Evolutionary conservation across 345 rosid genomes (phyloP).

Genomic region (Arabidopsis arenosa): DNA sequence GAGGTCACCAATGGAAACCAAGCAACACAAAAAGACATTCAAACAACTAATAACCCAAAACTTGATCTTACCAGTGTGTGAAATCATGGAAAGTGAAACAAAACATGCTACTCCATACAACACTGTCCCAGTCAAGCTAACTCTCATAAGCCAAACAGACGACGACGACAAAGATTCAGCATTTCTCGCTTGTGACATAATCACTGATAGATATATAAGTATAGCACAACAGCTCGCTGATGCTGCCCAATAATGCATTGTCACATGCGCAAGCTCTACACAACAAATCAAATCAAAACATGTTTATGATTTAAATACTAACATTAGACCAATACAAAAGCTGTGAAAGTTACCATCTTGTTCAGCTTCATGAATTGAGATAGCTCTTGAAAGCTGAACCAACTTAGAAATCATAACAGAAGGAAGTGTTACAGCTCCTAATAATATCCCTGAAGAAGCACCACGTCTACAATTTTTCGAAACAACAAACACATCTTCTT

Average conservation of each 20-base stretch:
- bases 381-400: slow-evolving; percentile 76
- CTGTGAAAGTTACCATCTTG: slow-evolving; percentile 52
- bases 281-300: background rate
- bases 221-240: slow-evolving; percentile 68
- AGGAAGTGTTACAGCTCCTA: slow-evolving; percentile 87
- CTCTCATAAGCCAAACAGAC: slow-evolving; percentile 48
- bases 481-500: background rate
- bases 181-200: slow-evolving; percentile 44
- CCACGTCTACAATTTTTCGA: slow-evolving; percentile 56
- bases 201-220: slow-evolving; percentile 60
- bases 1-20: background rate
- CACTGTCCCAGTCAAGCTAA: slow-evolving; percentile 55
- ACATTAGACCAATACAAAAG: background rate
- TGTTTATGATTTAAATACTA: background rate
- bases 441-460: slow-evolving; percentile 85
- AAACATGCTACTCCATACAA: slow-evolving; percentile 57
- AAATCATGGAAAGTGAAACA: slow-evolving; percentile 60
- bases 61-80: slow-evolving; percentile 55
- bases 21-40: background rate
- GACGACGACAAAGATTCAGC: slow-evolving; percentile 36
- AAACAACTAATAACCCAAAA: slow-evolving; percentile 27
- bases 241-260: slow-evolving; percentile 84
- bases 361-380: slow-evolving; percentile 53
- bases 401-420: slow-evolving; percentile 74
- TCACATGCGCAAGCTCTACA: slow-evolving; percentile 68